phyloP scores from a whole-genome alignment of 2,329 filamentous ascomycete species.

The Calonectria hawksworthii region DNA sequence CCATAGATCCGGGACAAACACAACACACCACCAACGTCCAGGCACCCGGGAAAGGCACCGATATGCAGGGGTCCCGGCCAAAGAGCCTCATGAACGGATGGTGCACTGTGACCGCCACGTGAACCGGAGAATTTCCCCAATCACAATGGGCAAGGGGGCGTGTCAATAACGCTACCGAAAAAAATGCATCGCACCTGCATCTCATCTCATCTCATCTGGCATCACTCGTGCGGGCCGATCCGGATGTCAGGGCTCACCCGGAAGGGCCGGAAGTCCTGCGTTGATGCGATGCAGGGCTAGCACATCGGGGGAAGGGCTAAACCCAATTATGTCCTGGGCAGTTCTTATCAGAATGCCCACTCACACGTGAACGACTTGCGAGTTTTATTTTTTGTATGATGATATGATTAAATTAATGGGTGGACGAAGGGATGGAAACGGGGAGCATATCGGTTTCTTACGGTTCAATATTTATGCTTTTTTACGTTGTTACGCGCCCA shows the following conservation, averaged over 20 bases:
- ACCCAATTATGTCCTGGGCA: slow-evolving; percentile 3
- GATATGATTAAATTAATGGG: slow-evolving; percentile 4
- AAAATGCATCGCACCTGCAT: slow-evolving; percentile 20
- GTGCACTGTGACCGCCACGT: slow-evolving; percentile 23
- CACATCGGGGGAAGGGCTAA: background rate
- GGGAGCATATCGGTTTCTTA: background rate
- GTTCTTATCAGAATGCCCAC: background rate
- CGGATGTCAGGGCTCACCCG: slow-evolving; percentile 15
- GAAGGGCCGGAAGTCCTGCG: slow-evolving; percentile 21
- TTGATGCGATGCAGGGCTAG: slow-evolving; percentile 9
- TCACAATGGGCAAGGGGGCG: background rate
- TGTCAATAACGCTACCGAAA: background rate
- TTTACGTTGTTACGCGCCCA: slow-evolving; percentile 4
- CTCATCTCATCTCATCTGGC: background rate
- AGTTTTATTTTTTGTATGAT: background rate
- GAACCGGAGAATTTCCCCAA: slow-evolving; percentile 33
- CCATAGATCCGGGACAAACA: background rate
- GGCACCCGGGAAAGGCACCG: slow-evolving; percentile 20
- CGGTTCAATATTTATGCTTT: background rate
- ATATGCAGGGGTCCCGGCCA: slow-evolving; percentile 30
- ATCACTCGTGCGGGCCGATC: slow-evolving; percentile 14
- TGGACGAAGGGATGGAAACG: background rate
- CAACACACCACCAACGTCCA: slow-evolving; percentile 2
- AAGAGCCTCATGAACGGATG: slow-evolving; percentile 27
- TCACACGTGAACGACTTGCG: background rate